Evolutionary conservation across 305 asterid genomes (phyloP).

Genomic region (Withania somnifera): DNA sequence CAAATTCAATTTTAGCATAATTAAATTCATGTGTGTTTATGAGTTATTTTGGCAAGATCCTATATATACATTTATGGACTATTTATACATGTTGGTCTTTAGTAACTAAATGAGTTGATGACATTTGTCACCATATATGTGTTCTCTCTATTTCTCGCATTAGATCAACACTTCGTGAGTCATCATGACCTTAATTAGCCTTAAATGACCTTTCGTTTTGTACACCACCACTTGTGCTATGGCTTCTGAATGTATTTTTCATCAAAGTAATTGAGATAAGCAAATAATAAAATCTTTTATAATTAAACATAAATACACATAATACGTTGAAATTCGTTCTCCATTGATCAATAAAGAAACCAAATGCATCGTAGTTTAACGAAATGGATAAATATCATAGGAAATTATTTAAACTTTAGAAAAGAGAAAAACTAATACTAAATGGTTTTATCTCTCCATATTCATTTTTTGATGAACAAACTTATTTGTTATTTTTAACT

Average conservation of each 20-base stretch:
- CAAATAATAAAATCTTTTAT: not conserved
- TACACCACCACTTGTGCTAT: too few species aligned
- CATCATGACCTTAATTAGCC: too few species aligned
- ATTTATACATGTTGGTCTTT: not conserved
- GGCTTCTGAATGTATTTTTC: not conserved
- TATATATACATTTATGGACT: not conserved
- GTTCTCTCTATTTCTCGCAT: not conserved
- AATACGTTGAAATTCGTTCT: not conserved
- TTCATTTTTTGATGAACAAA: not conserved
- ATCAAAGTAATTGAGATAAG: not conserved
- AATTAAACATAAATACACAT: not conserved
- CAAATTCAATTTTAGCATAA: not conserved
- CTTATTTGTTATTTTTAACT: not conserved
- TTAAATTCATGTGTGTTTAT: not conserved
- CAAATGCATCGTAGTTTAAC: not conserved
- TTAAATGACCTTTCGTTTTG: too few species aligned
- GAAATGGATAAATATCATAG: not conserved
- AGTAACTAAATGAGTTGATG: not conserved
- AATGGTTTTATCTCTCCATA: not conserved
- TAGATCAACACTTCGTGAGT: too few species aligned
- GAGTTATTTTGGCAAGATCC: not conserved
- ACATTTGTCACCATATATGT: not conserved
- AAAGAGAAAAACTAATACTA: not conserved
- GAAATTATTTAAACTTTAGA: not conserved
- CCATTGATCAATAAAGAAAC: not conserved